phyloP scores from a whole-genome alignment of 306 rosid genomes.

The Fagus sylvatica region DNA sequence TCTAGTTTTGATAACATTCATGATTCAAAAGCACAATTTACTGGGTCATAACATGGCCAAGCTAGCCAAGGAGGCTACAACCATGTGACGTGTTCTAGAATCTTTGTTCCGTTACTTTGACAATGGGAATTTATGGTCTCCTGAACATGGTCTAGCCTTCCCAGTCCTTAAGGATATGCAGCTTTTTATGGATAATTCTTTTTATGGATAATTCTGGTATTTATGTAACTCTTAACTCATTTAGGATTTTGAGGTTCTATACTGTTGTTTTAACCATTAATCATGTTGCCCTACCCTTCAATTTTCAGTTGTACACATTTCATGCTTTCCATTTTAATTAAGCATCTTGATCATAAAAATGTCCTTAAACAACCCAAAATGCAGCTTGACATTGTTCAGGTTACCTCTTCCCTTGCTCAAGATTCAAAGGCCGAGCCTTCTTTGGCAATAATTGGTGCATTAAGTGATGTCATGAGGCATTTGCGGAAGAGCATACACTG shows the following conservation, averaged over 20 bases:
- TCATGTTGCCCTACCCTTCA: constrained; percentile 6
- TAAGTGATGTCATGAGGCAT: constrained; percentile 88
- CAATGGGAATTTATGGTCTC: constrained; percentile 71
- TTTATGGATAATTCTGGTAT: constrained; percentile 85
- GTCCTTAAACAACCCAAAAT: constrained; percentile 73
- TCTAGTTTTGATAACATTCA: too few relatives aligned
- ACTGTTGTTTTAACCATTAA: constrained; percentile 13
- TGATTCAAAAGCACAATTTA: too few relatives aligned
- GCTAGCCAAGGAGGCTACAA: constrained; percentile 88
- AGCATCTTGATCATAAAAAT: constrained; percentile 87
- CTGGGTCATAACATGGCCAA: constrained; percentile 67
- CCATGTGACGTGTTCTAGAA: constrained; percentile 87
- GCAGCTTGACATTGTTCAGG: constrained; percentile 85
- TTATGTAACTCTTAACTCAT: constrained; percentile 16
- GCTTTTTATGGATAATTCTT: constrained; percentile 70
- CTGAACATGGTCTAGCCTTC: constrained; percentile 63
- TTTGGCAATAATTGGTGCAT: constrained; percentile 64
- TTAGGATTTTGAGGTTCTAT: constrained; percentile 15
- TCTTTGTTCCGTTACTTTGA: constrained; percentile 86
- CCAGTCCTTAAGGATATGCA: constrained; percentile 76
- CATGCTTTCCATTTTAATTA: constrained; percentile 73
- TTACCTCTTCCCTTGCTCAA: constrained; percentile 69
- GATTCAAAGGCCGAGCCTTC: constrained; percentile 75
- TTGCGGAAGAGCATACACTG: constrained; percentile 76
- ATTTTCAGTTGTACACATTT: constrained; percentile 50